phyloP scores from a whole-genome alignment of 2,329 filamentous ascomycete genomes.

The Fusarium xyrophilum region DNA sequence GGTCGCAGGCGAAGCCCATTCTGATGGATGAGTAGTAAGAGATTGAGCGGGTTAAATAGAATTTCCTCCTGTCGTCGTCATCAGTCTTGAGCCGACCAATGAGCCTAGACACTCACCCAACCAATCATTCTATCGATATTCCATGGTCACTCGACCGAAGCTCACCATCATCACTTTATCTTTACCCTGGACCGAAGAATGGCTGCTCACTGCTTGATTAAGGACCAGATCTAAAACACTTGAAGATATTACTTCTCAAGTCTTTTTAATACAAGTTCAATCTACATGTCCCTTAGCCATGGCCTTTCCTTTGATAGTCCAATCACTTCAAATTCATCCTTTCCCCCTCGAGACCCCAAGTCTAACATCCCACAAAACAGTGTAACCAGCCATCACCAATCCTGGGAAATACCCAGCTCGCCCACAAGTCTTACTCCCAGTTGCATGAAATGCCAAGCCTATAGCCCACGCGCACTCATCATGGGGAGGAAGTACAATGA shows the following conservation, averaged over 20 bases:
- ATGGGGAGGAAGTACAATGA: slow-evolving; percentile 28
- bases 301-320: not conserved
- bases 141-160: not conserved
- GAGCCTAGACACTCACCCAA: not conserved
- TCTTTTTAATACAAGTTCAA: not conserved
- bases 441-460: not conserved
- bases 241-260: not conserved
- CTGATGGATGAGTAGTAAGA: not conserved
- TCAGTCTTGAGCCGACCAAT: not conserved
- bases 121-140: not conserved
- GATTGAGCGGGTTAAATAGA: not conserved
- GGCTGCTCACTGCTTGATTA: too few relatives aligned
- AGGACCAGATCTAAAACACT: too few relatives aligned
- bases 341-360: too few relatives aligned
- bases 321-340: too few relatives aligned
- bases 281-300: not conserved
- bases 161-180: not conserved
- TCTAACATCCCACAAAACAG: fast-evolving
- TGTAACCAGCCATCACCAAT: fast-evolving
- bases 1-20: slow-evolving; percentile 16
- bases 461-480: slow-evolving; percentile 14
- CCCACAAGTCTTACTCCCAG: not conserved
- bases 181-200: not conserved
- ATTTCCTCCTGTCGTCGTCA: not conserved
- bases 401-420: fast-evolving